Evolutionary conservation across 345 rosid species (phyloP), one percentile per base, ranked within the genome.

Genomic region (Eutrema japonicum): DNA sequence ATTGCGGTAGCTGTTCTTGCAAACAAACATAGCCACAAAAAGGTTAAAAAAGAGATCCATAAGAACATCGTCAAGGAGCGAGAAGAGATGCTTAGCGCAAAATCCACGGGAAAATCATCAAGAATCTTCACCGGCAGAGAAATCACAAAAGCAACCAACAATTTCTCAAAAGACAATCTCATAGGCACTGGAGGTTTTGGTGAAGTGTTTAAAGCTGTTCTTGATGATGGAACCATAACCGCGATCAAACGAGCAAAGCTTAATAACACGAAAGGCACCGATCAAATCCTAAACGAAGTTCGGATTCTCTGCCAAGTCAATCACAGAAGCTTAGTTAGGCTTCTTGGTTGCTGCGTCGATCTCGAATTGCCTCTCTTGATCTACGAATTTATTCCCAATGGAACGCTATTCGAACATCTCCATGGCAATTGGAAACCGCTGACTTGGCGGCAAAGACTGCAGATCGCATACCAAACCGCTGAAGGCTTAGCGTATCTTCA

Each of bases 151-250:
- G 90, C 90, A 48, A 84, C 93, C 16, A 68, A 64, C 72, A 84
- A 83, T 64, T 88, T 88, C 83, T 86, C 90, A 45, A 76, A 73
- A 53, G 83, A 72, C 36, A 79, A 83, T 36, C 84, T 84, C 40
- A 74, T 88, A 10, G 93, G 90, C 37, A 41, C 83, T 0, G 90
- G 90, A 43, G 90, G 93, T 13, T 88, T 84, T 4, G 88, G 93
- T 1, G 90, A 86, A 74, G 93, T 88, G 32, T 86, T 78, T 74
- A 85, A 82, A 61, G 92, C 88, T 16, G 68, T 76, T 67, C 85
- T 81, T 47, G 85, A 85, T 0, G 83, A 88, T 27, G 85, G 92
- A 73, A 85, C 88, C 8, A 38, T 48, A 55, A 77, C 81, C 0
- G 89, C 92, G 1, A 74, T 85, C 68, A 85, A 88, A 68, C 63